Evolutionary conservation across 305 asterid species (phyloP), one percentile per base, ranked within the genome.

Genomic region (Rubia peregrina): DNA sequence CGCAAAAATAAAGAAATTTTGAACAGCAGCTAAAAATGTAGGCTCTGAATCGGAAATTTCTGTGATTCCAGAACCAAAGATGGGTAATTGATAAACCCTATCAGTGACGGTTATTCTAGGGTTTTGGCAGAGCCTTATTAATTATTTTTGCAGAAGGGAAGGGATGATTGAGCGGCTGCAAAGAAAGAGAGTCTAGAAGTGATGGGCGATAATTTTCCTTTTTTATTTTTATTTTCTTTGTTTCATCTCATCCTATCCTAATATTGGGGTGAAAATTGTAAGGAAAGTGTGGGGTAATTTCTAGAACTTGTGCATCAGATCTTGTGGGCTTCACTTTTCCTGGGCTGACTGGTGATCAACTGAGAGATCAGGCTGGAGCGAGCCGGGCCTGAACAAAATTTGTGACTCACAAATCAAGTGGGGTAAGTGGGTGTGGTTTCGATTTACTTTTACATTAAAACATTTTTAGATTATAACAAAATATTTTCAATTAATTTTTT

Each of bases 81-180:
- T 49, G n/a, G 14, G 6, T 17, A 2, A 24, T 55, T 0, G 49
- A 46, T 68, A 61, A 70, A 68, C 71, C 48, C 78, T 72, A 79
- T 75, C 74, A 78, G 82, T 74, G 76, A 59, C 70, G 70, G 65
- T 59, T 60, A 21, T n/a, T 55, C 81, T 69, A 79, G 89, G 89
- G 87, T 84, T 84, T 84, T 76, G 65, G 75, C 61, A 36, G 74
- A 12, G 70, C 57, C 10, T 36, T 66, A 36, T 36, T 36, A 36
- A 21, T 19, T 17, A 5, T 5, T 19, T 19, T 57, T 22, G 62
- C 33, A 14, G 33, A 13, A 44, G 2, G 9, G 36, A 72, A 69
- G 44, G 21, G 48, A 51, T 9, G 14, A 9, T 46, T 5, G 59
- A 24, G 55, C 42, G 40, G 42, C 61, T 67, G 21, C 40, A 56